Base-by-base conservation (phyloP, 2,329 filamentous ascomycete genomes). In the Epichloe typhina region DNA sequence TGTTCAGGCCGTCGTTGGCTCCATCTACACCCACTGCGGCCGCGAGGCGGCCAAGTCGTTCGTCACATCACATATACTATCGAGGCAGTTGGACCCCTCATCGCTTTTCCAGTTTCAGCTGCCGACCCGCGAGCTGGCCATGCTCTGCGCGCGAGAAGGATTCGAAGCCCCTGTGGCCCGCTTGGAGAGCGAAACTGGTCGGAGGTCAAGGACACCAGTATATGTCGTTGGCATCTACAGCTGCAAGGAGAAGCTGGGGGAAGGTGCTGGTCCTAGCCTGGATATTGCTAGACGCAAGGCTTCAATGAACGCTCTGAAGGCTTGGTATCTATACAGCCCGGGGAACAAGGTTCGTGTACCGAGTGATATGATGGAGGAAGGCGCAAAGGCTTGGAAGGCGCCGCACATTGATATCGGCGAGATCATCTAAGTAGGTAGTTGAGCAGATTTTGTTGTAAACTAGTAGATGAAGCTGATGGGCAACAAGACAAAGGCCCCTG, bases 251-350 rank as follows among this genome's bases (percentile, higher is more conserved):
- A 91, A 93, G 76, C 75, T 98, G 41, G 93, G 91, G 51, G 91
- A 98, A 71, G 93, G 83, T n/a, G 77, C 83, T 19, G 93, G 86
- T 23, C 72, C 84, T 46, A 90, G 79, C 66, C 72, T 97, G 51
- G 76, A 88, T 57, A 79, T 88, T 60, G 91, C 86, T 35, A 80
- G 88, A 56, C 76, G 79, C 56, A 79, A 87, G 65, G 93, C 93
- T 19, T 82, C 87, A 38, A 90, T 94, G 61, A 83, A 85, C 55
- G 83, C 89, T 17, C 74, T 98, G 62, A 95, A 95, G 75, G 77
- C 84, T 5, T 98, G 93, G 93, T 98, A 98, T 68, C 74, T 98
- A 49, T 98, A 98, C 72, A 90, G 83, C 65, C 91, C 93, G 31
- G 73, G 76, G 51, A 70, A 74, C 58, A 70, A 79, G 56, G 77